Evolutionary conservation across 257 asterid genomes (phyloP).

Genomic region (Solanum neorickii): DNA sequence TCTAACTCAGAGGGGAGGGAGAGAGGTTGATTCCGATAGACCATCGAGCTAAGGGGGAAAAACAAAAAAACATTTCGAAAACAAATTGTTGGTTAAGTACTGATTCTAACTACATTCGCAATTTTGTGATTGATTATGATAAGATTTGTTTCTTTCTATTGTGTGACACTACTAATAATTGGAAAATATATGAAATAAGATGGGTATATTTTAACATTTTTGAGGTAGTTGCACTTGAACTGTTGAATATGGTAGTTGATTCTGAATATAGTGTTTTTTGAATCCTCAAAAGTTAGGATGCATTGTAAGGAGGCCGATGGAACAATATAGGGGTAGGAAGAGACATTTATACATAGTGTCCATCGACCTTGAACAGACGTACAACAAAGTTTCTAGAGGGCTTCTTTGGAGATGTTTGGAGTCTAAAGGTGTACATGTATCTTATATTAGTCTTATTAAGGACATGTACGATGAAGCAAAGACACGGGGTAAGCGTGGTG

Average conservation of each 20-base stretch:
- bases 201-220: not conserved
- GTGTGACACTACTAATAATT: not conserved
- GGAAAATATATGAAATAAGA: not conserved
- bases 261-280: not conserved
- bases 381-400: not conserved
- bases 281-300: not conserved
- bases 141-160: not conserved
- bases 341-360: not conserved
- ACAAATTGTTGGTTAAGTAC: not conserved
- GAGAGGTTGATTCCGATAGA: not conserved
- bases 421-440: not conserved
- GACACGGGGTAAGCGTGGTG: not conserved
- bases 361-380: not conserved
- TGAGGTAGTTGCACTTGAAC: not conserved
- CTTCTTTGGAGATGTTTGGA: not conserved
- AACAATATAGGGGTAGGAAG: not conserved
- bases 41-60: not conserved
- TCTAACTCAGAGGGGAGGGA: not conserved
- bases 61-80: not conserved
- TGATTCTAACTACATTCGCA: not conserved
- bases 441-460: not conserved
- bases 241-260: not conserved
- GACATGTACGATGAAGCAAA: not conserved
- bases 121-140: not conserved
- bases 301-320: not conserved